Conservation (phyloP, 2,329 filamentous ascomycete species). For the Botrytis porri region DNA sequence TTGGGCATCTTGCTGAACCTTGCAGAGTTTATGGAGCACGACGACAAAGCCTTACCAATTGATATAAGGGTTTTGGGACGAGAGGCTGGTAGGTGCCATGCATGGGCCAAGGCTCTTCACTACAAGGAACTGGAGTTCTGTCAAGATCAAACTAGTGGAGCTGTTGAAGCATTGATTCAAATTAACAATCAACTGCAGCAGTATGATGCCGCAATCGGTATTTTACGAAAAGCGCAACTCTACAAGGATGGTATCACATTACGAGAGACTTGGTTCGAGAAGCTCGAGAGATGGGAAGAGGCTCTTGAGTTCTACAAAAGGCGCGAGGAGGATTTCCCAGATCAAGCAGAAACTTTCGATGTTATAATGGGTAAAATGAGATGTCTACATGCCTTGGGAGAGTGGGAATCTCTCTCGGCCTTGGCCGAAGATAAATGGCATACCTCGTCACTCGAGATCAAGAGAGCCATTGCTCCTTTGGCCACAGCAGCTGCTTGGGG, state of each 20-base stretch:
- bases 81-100: slow-evolving; percentile 94
- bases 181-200: slow-evolving; percentile 99
- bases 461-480: slow-evolving; percentile 85
- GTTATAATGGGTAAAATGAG: slow-evolving; percentile 99
- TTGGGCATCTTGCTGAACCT: slow-evolving; percentile 91
- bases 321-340: slow-evolving; percentile 68
- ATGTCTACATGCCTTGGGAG: slow-evolving; percentile 91
- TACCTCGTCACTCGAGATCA: slow-evolving; percentile 81
- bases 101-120: slow-evolving; percentile 95
- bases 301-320: slow-evolving; percentile 88
- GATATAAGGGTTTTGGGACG: slow-evolving; percentile 92
- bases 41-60: slow-evolving; percentile 96
- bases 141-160: slow-evolving; percentile 92
- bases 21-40: slow-evolving; percentile 99
- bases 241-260: slow-evolving; percentile 92
- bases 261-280: slow-evolving; percentile 98
- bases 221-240: slow-evolving; percentile 89
- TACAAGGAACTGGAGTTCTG: slow-evolving; percentile 99
- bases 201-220: slow-evolving; percentile 96
- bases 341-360: slow-evolving; percentile 87
- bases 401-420: slow-evolving; percentile 91
- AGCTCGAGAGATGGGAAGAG: slow-evolving; percentile 97
- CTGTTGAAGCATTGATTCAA: slow-evolving; percentile 94
- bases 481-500: slow-evolving; percentile 97
- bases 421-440: slow-evolving; percentile 93